Percentiles rank a stretch among this genome's conserved stretches.
Evolutionary conservation across 2,329 filamentous ascomycete genomes (phyloP).

Genomic region (Diaporthe vexans): DNA sequence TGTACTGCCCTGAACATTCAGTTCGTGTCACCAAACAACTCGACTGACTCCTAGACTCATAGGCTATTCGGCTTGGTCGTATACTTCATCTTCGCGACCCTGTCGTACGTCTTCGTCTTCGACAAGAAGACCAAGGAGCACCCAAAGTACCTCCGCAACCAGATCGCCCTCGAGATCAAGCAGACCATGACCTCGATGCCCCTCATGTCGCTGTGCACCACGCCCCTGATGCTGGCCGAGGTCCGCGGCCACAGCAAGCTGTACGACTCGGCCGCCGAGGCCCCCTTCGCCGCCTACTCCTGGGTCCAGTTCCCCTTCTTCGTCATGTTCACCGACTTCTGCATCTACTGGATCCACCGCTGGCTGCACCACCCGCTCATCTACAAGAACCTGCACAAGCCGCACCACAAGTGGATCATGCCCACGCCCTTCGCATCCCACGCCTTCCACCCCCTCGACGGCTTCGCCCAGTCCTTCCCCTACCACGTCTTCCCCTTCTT

Average conservation of each 20-base stretch:
- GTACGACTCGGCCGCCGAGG: conserved; percentile 84
- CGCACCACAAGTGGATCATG: conserved; percentile 99
- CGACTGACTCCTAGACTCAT: conserved; percentile 27
- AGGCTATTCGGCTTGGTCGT: conserved; percentile 89
- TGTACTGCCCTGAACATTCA: conserved; percentile 43
- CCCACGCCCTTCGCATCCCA: conserved; percentile 93
- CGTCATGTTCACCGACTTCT: conserved; percentile 88
- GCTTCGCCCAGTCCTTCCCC: conserved; percentile 87
- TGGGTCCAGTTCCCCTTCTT: conserved; percentile 89
- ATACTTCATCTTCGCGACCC: conserved; percentile 86
- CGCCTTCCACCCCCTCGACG: conserved; percentile 95
- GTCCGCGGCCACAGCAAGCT: conserved; percentile 88
- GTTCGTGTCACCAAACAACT: not conserved
- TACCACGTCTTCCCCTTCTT: conserved; percentile 96
- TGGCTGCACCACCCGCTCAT: conserved; percentile 83
- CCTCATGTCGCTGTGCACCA: conserved; percentile 84
- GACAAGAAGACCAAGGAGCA: conserved; percentile 91
- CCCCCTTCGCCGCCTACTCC: conserved; percentile 84
- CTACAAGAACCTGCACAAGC: conserved; percentile 95
- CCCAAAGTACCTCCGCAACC: conserved; percentile 95
- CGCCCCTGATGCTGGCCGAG: conserved; percentile 85
- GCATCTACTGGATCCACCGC: conserved; percentile 93
- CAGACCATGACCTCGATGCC: conserved; percentile 85
- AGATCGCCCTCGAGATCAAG: conserved; percentile 86
- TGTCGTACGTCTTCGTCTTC: conserved; percentile 92